Base-by-base conservation (phyloP, 805 yeast species). In the Candida nanaspora region DNA sequence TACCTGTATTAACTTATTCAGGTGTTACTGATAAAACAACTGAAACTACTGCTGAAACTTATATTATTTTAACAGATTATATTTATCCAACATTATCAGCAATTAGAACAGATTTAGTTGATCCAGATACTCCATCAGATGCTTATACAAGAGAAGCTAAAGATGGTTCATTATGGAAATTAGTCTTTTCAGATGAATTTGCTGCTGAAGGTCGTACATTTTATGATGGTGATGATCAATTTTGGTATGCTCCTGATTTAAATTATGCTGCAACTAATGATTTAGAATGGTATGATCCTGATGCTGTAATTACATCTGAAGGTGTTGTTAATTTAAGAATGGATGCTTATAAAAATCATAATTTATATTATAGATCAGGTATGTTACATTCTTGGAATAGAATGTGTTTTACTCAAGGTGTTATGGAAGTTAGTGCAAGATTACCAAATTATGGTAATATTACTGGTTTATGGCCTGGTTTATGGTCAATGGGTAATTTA, bases 311-410 rank as follows among this genome's bases (percentile, higher is more conserved):
- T 16, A 86, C 95, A 0, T 66, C 58, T 6, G 73, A 80, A 47
- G 95, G 95, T 39, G 66, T 82, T 9, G 60, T 85, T 42, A 63
- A 68, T 40, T 53, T 86, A 16, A 66, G 77, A 38, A 61, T 86
- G 74, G 95, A 86, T 52, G 91, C 94, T 2, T 79, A 63, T 57
- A 64, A 72, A 50, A 82, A 80, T 56, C 91, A 86, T 60, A 68
- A 76, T 49, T 64, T 86, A 49, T 76, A 70, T 56, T 86, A 85
- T 63, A 74, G 94, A 48, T 81, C 89, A 1, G 95, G 86, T 14
- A 86, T 86, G 95, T 54, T 86, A n/a, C 94, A 86, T 63, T 68
- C 80, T 31, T 86, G 95, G 95, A 86, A 86, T 60, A 78, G 80
- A 60, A 49, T 86, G 48, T 86, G 95, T 55, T 83, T 80, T 55